Conservation (phyloP, 495 filamentous ascomycete genomes). For the Letharia columbiana region DNA sequence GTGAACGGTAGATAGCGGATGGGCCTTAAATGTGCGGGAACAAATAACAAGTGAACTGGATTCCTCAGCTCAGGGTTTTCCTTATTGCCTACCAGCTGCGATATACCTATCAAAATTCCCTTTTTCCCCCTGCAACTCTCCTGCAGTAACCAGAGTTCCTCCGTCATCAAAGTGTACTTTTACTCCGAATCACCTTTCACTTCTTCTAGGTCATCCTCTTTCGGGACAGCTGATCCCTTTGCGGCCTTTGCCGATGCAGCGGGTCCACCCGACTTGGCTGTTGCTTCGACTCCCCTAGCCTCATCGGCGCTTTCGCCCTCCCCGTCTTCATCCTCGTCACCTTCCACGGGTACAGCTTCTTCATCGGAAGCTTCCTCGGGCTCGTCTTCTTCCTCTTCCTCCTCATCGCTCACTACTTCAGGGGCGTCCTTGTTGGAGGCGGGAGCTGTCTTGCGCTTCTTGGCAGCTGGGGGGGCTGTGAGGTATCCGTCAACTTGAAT, state of each 20-base stretch:
- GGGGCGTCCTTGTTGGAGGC: slow-evolving; percentile 22
- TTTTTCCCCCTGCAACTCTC: not conserved
- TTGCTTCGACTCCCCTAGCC: slow-evolving; percentile 30
- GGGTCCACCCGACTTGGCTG: slow-evolving; percentile 36
- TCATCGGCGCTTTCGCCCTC: slow-evolving; percentile 34
- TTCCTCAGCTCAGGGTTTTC: not conserved
- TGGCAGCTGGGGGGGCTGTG: slow-evolving; percentile 35
- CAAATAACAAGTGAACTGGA: not conserved
- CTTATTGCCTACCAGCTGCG: not conserved
- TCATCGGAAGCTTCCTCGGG: slow-evolving; percentile 24
- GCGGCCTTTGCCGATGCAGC: slow-evolving; percentile 36
- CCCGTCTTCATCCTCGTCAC: slow-evolving; percentile 29
- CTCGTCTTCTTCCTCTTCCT: slow-evolving; percentile 29
- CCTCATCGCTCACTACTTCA: slow-evolving; percentile 32
- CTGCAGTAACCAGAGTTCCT: not conserved
- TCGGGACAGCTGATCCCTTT: slow-evolving; percentile 40
- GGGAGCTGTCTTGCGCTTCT: slow-evolving; percentile 36
- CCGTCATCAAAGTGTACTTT: slow-evolving; percentile 3
- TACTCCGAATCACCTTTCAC: slow-evolving; percentile 33
- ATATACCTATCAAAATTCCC: not conserved
- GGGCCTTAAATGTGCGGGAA: not conserved
- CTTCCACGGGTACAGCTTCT: slow-evolving; percentile 24
- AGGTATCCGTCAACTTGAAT: not conserved
- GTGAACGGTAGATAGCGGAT: not conserved
- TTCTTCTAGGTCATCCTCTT: slow-evolving; percentile 41